Percentiles rank a stretch among this genome's conserved stretches.
Evolutionary conservation across 192 early-diverging fungal genomes (phyloP).

Genomic region (Coemansia reversa): DNA sequence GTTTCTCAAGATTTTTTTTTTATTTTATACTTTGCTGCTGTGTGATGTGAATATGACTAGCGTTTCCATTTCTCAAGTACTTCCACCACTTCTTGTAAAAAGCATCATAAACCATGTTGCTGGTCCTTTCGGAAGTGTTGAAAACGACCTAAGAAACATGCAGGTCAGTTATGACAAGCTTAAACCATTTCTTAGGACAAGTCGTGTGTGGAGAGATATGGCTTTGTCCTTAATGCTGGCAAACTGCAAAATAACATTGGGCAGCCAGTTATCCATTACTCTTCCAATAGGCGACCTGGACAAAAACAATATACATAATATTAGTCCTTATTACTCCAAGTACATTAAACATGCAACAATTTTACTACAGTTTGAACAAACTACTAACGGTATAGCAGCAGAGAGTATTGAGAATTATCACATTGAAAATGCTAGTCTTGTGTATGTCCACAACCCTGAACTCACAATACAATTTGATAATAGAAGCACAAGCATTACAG

Average conservation of each 20-base stretch:
- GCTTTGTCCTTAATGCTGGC: neutral
- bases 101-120: neutral
- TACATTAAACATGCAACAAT: neutral
- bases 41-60: neutral
- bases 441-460: neutral
- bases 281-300: neutral
- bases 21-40: neutral
- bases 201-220: neutral
- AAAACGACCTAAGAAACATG: neutral
- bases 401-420: neutral
- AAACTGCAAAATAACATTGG: neutral
- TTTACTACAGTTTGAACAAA: neutral
- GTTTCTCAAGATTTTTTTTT: neutral
- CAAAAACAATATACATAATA: neutral
- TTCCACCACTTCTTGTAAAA: neutral
- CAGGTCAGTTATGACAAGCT: neutral
- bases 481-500: neutral
- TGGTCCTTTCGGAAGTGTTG: neutral
- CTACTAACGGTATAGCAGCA: neutral
- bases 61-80: neutral
- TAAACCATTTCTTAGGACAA: neutral
- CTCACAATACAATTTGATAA: slow-evolving; percentile 1
- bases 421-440: neutral
- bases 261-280: neutral
- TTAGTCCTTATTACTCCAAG: neutral